Conservation (phyloP, 495 filamentous ascomycete species). For the Chlorociboria aeruginascens region DNA sequence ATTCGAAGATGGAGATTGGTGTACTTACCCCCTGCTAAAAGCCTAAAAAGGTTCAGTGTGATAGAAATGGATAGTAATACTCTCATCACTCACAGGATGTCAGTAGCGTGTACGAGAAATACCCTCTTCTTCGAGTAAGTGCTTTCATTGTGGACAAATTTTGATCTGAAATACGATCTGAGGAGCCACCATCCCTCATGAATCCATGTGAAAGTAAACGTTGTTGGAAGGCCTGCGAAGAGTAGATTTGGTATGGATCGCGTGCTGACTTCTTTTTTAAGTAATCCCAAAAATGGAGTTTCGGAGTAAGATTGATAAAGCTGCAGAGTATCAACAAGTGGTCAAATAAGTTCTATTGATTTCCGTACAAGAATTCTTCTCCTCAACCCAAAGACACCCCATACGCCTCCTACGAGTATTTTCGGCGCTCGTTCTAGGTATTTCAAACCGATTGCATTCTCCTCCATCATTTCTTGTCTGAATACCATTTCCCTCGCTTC, state of each 20-base stretch:
- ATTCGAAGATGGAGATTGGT: conserved; percentile 32
- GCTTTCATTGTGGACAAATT: too few species aligned
- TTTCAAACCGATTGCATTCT: conserved; percentile 25
- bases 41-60: not conserved
- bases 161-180: too few species aligned
- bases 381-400: conserved; percentile 40
- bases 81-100: not conserved
- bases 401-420: conserved; percentile 30
- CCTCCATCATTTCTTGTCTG: conserved; percentile 6
- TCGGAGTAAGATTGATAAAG: conserved; percentile 34
- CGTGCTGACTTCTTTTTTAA: conserved; percentile 16
- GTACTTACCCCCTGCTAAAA: conserved; percentile 12
- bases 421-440: conserved; percentile 26
- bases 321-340: conserved; percentile 15
- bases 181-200: too few species aligned
- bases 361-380: conserved; percentile 35
- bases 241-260: conserved; percentile 19
- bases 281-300: conserved; percentile 26
- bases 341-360: not conserved
- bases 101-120: not conserved
- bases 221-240: conserved; percentile 12
- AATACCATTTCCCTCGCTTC: conserved; percentile 2
- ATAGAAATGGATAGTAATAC: too few species aligned
- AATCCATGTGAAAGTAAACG: conserved; percentile 4
- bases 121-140: conserved; percentile 3